Base-by-base conservation (phyloP, 768 basidiomycete genomes). In the Amanita brunnescens region DNA sequence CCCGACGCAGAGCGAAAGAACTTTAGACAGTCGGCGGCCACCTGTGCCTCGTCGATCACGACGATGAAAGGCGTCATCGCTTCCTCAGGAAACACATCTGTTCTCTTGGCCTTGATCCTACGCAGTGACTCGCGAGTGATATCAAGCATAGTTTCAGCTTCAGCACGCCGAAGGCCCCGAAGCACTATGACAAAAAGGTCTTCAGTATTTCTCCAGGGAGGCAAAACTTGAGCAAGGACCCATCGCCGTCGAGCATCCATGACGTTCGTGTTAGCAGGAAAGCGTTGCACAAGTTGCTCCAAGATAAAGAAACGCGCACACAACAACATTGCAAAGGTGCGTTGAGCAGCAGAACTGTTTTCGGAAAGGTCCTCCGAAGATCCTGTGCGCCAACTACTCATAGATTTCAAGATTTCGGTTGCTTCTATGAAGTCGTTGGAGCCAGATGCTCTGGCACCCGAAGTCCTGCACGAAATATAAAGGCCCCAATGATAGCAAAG, bases 191-290 rank as follows among this genome's bases (percentile, higher is more conserved):
- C 29, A 30, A 45, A 45, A 12, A 45, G 13, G 13, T 56, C 55
- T 38, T 34, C 16, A 21, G 4, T 16, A 7, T 2, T 6, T 14
- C 4, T 13, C 3, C 40, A 30, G 32, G 52, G 35, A 42, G 55
- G 55, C 39, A 53, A 6, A 45, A 47, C 34, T 46, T 56, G 51
- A 51, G 53, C 48, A 34, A 54, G 33, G 47, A 54, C 53, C 48
- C 53, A 54, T 43, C 53, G 40, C 14, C 43, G 43, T 45, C 43
- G 43, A 18, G 43, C 43, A 3, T 4, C 26, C 26, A 7, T 29
- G 26, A 29, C 26, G 7, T 29, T 7, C 26, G 26, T 29, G 26
- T 29, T 29, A 29, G 7, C 26, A 29, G 26, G 26, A 29, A 29
- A 4, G 26, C 7, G 26, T 29, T 29, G 26, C 26, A 29, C 26